A percentile compares a stretch with the other conserved stretches of the same genome.
Evolutionary conservation across 78 protist species (phyloP).

Genomic region (Protostelium mycophagum): DNA sequence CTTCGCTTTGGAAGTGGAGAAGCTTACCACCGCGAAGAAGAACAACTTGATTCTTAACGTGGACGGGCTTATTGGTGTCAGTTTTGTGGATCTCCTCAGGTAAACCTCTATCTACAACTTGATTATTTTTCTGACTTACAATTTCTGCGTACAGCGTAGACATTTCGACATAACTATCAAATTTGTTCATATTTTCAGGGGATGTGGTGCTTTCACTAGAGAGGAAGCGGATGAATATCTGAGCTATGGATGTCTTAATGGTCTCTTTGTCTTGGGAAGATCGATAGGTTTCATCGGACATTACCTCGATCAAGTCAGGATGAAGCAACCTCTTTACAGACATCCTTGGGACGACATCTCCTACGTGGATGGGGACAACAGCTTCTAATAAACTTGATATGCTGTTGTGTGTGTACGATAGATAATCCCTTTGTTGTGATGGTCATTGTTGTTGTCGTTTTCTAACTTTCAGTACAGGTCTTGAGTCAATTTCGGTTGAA

Average conservation of each 20-base stretch:
- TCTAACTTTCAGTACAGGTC: too few species aligned
- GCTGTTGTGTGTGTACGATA: too few species aligned
- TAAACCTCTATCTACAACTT: background rate
- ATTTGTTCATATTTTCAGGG: background rate
- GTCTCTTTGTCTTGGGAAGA: constrained; percentile 91
- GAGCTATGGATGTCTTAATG: constrained; percentile 77
- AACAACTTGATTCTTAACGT: constrained; percentile 91
- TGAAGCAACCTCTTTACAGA: constrained; percentile 88
- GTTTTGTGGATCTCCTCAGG: constrained; percentile 85
- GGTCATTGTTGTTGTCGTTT: too few species aligned
- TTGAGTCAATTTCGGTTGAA: too few species aligned
- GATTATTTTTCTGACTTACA: background rate
- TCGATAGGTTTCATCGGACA: constrained; percentile 93
- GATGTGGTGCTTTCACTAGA: constrained; percentile 76
- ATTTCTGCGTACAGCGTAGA: background rate
- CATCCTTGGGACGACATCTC: constrained; percentile 90
- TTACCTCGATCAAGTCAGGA: constrained; percentile 88
- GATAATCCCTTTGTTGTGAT: too few species aligned
- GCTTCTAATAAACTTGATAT: background rate
- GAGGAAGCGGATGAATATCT: constrained; percentile 81
- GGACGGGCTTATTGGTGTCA: constrained; percentile 87
- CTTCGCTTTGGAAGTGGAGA: constrained; percentile 81
- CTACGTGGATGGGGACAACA: constrained; percentile 28
- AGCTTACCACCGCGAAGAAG: constrained; percentile 81
- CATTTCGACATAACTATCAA: too few species aligned